Percentiles rank a stretch among this genome's conserved stretches.
Conservation (phyloP, 352 stramenopile species). For the Pythium coloratum region DNA sequence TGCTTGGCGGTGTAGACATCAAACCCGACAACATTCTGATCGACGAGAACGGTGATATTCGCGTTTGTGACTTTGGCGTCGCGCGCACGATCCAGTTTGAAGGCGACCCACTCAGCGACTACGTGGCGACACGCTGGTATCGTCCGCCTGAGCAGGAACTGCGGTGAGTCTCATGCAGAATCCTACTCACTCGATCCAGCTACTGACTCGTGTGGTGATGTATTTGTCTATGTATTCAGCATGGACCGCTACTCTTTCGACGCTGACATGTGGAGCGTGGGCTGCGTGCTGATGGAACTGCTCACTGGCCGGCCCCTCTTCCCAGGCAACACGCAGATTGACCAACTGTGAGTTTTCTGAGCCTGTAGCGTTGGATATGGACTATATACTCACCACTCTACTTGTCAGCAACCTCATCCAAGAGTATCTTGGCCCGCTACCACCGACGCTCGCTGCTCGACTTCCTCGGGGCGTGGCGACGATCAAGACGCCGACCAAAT, state of each 20-base stretch:
- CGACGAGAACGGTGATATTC: slow-evolving; percentile 67
- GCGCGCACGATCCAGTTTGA: slow-evolving; percentile 76
- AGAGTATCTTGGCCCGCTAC: slow-evolving; percentile 60
- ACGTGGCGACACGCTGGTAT: slow-evolving; percentile 83
- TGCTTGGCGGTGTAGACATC: slow-evolving; percentile 44
- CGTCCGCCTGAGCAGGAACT: slow-evolving; percentile 80
- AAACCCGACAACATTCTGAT: slow-evolving; percentile 86
- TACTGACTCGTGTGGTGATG: not conserved
- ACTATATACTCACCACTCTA: not conserved
- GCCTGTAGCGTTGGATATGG: not conserved
- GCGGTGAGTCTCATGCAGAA: slow-evolving; percentile 30
- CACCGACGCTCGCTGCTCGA: slow-evolving; percentile 36
- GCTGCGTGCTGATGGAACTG: slow-evolving; percentile 75
- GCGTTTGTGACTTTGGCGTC: slow-evolving; percentile 82
- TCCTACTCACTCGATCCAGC: too few species aligned
- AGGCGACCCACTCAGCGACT: slow-evolving; percentile 75
- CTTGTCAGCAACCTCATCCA: slow-evolving; percentile 69
- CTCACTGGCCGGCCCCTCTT: slow-evolving; percentile 78
- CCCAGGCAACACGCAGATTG: slow-evolving; percentile 72
- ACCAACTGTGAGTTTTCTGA: slow-evolving; percentile 58
- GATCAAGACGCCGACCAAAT: slow-evolving; percentile 42
- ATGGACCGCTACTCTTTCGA: slow-evolving; percentile 81
- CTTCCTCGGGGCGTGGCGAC: slow-evolving; percentile 52
- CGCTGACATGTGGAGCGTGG: slow-evolving; percentile 81
- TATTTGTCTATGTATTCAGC: slow-evolving; percentile 24